Conservation (phyloP, 768 basidiomycete genomes). For the Clavulina sp. region DNA sequence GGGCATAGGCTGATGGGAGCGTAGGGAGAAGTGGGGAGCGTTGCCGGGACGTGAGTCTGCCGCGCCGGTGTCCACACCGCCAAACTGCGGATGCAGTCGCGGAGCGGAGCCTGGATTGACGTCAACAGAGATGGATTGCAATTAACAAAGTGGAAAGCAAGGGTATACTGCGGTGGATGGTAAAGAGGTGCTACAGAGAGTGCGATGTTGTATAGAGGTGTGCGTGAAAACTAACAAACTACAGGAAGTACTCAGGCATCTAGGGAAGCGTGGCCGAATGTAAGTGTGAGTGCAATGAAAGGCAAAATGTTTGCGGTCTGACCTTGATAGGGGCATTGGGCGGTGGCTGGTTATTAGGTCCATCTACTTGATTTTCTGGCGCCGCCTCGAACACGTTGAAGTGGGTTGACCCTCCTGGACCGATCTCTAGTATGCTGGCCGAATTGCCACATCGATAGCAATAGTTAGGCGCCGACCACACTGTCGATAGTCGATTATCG, state of each 20-base stretch:
- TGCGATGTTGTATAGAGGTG: neutral
- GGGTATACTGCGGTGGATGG: no score
- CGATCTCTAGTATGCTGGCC: conserved; percentile 90
- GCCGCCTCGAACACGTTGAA: conserved; percentile 99
- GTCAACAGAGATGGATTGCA: neutral
- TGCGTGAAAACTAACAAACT: neutral
- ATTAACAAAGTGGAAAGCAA: no score
- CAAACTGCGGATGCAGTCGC: no score
- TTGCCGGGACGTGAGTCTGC: neutral
- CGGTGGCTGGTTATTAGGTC: conserved; percentile 48
- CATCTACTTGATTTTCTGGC: conserved; percentile 91
- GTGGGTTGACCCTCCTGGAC: conserved; percentile 68
- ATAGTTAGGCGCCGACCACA: conserved; percentile 98
- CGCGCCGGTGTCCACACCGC: neutral
- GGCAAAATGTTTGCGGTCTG: conserved; percentile 5
- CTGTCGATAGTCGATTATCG: conserved; percentile 86
- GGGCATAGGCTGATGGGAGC: neutral
- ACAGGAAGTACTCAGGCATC: conserved; percentile 11
- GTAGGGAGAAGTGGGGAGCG: neutral
- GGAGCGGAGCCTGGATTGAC: no score
- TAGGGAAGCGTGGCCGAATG: neutral
- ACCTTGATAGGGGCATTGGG: conserved; percentile 1
- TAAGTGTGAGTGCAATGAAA: neutral
- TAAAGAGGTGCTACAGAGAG: no score
- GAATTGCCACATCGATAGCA: conserved; percentile 97